phyloP scores from a whole-genome alignment of 23 red algal genomes.

The Gracilariopsis chorda region DNA sequence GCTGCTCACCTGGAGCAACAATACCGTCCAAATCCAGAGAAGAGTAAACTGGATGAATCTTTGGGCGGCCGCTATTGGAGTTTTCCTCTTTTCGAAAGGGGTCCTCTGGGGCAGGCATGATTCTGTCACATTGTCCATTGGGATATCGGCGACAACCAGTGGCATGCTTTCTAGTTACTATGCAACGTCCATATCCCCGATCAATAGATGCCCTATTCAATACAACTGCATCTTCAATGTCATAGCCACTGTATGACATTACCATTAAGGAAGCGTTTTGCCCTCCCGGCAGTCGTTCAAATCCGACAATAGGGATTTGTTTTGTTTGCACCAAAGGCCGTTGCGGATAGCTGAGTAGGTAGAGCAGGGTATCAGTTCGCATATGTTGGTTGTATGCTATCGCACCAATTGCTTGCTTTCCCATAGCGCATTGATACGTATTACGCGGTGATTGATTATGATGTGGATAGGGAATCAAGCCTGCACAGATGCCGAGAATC shows the following conservation, averaged over 20 bases:
- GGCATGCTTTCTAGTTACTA: conserved; percentile 81
- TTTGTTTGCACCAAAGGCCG: conserved; percentile 79
- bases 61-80: background rate
- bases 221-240: conserved; percentile 98
- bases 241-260: conserved; percentile 95
- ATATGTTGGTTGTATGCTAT: conserved; percentile 94
- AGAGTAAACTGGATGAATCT: background rate
- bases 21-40: conserved; percentile 82
- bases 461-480: conserved; percentile 94
- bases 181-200: conserved; percentile 92
- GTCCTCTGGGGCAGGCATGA: conserved; percentile 47
- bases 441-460: conserved; percentile 98
- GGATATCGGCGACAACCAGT: conserved; percentile 62
- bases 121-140: conserved; percentile 57
- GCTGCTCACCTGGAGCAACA: conserved; percentile 54
- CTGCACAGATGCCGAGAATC: conserved; percentile 94
- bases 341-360: conserved; percentile 88
- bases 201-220: conserved; percentile 92
- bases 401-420: conserved; percentile 96
- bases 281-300: conserved; percentile 88
- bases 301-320: conserved; percentile 61
- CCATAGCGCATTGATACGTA: conserved; percentile 99
- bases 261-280: conserved; percentile 94
- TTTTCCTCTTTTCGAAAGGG: background rate
- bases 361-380: conserved; percentile 91